Percentiles rank a stretch among this genome's conserved stretches.
phyloP scores from a whole-genome alignment of 257 asterid genomes.

The Haberlea rhodopensis region DNA sequence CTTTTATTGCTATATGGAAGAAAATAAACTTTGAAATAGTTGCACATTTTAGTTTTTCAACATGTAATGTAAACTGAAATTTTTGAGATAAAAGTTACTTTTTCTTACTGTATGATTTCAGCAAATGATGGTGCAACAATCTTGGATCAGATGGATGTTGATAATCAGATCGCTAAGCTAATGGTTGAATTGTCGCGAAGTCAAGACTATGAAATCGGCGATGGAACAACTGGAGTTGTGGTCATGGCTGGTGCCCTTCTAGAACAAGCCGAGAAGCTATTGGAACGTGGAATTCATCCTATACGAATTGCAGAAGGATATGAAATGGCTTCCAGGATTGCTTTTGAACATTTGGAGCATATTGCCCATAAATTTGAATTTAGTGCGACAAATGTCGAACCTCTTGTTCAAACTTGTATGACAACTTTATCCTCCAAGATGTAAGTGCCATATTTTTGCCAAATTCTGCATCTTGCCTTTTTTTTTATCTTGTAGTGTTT shows the following conservation, averaged over 20 bases:
- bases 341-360: constrained; percentile 78
- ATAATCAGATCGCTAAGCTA: constrained; percentile 91
- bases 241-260: constrained; percentile 97
- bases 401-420: constrained; percentile 88
- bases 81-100: neutral
- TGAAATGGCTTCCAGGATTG: constrained; percentile 89
- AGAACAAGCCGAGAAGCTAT: constrained; percentile 85
- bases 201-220: constrained; percentile 97
- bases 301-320: constrained; percentile 94
- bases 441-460: constrained; percentile 47
- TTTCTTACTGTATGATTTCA: constrained; percentile 31
- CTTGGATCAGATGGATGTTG: constrained; percentile 97
- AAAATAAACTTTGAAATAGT: neutral
- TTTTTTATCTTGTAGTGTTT: neutral
- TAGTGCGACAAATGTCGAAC: constrained; percentile 44
- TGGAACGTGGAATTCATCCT: constrained; percentile 97
- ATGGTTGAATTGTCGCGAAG: constrained; percentile 95
- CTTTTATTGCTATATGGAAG: neutral
- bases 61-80: neutral
- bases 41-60: neutral
- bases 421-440: constrained; percentile 96
- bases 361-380: constrained; percentile 72
- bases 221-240: constrained; percentile 97
- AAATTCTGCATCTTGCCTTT: neutral
- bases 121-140: constrained; percentile 98